These are phyloP conservation scores for Xylaria sp. DNA, from an alignment of 2,329 filamentous ascomycete genomes.

Conservation along the genomic window DNA sequence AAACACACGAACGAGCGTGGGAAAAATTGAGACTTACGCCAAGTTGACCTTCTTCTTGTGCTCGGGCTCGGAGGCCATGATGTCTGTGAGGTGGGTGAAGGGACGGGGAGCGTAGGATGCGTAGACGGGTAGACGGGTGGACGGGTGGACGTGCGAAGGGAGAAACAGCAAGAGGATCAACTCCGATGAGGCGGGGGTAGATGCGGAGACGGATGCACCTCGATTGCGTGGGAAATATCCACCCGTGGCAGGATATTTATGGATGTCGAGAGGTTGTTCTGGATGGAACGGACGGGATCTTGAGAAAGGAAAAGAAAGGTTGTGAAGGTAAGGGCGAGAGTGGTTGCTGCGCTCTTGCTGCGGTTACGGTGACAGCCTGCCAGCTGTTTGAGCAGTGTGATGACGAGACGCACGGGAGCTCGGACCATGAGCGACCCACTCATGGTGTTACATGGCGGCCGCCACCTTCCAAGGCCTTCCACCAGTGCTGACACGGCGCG, in stretches of 20 bases:
- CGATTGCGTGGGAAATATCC: slow-evolving; percentile 5
- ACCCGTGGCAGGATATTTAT: slow-evolving; percentile 1
- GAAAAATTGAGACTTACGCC: slow-evolving; percentile 61
- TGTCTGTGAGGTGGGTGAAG: slow-evolving; percentile 45
- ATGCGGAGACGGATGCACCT: not conserved
- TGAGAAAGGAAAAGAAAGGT: slow-evolving; percentile 15
- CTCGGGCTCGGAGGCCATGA: slow-evolving; percentile 74
- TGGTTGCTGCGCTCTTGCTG: slow-evolving; percentile 11
- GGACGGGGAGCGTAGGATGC: slow-evolving; percentile 2
- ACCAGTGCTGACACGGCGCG: slow-evolving; percentile 17
- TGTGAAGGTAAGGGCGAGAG: slow-evolving; percentile 19
- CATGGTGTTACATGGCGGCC: slow-evolving; percentile 17
- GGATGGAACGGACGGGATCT: slow-evolving; percentile 7
- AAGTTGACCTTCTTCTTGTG: slow-evolving; percentile 85
- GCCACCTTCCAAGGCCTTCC: slow-evolving; percentile 34
- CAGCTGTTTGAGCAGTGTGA: slow-evolving; percentile 27
- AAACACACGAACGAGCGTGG: not conserved
- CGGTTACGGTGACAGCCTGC: slow-evolving; percentile 27
- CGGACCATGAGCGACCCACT: slow-evolving; percentile 28
- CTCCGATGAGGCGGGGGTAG: not conserved
- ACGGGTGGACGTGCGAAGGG: not conserved
- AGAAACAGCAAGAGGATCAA: not conserved
- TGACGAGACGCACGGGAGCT: slow-evolving; percentile 33
- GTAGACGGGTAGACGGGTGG: too few relatives aligned
- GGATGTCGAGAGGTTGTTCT: not conserved